Evolutionary conservation across 2,329 filamentous ascomycete genomes (phyloP).

Genomic region (Aspergillus jensenii): DNA sequence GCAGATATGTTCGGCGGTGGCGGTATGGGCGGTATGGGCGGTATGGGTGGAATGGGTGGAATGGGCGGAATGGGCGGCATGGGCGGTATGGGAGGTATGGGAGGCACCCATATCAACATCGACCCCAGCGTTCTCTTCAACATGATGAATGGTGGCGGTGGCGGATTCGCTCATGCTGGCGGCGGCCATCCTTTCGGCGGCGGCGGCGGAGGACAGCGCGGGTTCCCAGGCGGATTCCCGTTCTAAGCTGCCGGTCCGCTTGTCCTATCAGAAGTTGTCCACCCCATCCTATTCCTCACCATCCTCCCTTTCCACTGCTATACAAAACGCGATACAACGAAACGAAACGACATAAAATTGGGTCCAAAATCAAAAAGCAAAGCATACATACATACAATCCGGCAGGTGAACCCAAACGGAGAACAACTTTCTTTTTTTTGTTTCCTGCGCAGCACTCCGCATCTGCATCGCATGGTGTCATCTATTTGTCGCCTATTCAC

Average conservation of each 20-base stretch:
- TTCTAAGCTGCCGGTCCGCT: constrained; percentile 45
- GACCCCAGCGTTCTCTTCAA: constrained; percentile 78
- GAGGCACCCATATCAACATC: constrained; percentile 52
- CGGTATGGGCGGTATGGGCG: constrained; percentile 49
- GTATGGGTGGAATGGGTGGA: constrained; percentile 31
- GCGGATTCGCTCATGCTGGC: constrained; percentile 51
- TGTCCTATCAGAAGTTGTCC: not conserved
- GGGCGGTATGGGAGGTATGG: constrained; percentile 57
- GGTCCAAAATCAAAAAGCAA: not conserved
- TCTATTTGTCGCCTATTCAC: not conserved
- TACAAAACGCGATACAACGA: not conserved
- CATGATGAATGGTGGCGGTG: constrained; percentile 71
- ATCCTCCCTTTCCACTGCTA: not conserved
- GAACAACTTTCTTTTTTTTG: not conserved
- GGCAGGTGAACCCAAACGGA: not conserved
- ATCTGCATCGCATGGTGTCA: constrained; percentile 5
- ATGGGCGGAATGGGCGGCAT: constrained; percentile 61
- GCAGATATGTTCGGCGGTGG: constrained; percentile 77
- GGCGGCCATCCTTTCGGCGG: constrained; percentile 46
- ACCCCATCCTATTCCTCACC: not conserved
- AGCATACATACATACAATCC: not conserved
- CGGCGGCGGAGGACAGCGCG: constrained; percentile 38
- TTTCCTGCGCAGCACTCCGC: not conserved
- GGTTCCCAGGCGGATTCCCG: constrained; percentile 56
- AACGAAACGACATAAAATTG: not conserved